A percentile compares a stretch with the other conserved stretches of the same genome.
Evolutionary conservation across 2,329 filamentous ascomycete species (phyloP).

Genomic region (Diaporthe citriasiana): DNA sequence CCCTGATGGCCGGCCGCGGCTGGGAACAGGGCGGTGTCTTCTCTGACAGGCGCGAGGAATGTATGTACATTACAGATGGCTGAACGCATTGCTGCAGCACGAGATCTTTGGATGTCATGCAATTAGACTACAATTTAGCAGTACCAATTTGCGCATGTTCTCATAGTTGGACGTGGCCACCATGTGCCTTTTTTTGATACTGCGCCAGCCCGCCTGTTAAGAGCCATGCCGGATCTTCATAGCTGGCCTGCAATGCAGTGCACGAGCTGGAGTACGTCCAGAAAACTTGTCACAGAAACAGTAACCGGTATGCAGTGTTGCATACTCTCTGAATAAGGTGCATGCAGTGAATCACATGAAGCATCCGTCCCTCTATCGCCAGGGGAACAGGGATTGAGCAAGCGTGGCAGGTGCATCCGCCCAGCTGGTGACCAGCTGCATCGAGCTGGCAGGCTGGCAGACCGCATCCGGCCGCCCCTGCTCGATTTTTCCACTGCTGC

Average conservation of each 20-base stretch:
- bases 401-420: neutral
- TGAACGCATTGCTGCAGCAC: neutral
- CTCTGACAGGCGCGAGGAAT: neutral
- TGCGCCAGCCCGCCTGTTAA: no score
- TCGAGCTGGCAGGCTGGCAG: neutral
- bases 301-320: no score
- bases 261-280: neutral
- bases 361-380: neutral
- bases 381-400: neutral
- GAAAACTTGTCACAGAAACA: neutral
- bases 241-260: neutral
- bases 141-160: neutral
- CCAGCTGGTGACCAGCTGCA: constrained; percentile 31
- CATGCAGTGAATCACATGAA: neutral
- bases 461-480: constrained; percentile 2
- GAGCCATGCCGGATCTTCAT: no score
- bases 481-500: neutral
- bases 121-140: constrained; percentile 21
- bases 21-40: constrained; percentile 21
- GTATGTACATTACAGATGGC: constrained; percentile 35
- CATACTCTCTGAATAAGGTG: neutral
- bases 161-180: no score
- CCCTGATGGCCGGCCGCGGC: constrained; percentile 1
- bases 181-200: neutral
- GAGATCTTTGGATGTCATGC: constrained; percentile 11